These are phyloP conservation scores for Helianthus tuberosus DNA, from an alignment of 129 eudicot species.

Conservation along the genomic window DNA sequence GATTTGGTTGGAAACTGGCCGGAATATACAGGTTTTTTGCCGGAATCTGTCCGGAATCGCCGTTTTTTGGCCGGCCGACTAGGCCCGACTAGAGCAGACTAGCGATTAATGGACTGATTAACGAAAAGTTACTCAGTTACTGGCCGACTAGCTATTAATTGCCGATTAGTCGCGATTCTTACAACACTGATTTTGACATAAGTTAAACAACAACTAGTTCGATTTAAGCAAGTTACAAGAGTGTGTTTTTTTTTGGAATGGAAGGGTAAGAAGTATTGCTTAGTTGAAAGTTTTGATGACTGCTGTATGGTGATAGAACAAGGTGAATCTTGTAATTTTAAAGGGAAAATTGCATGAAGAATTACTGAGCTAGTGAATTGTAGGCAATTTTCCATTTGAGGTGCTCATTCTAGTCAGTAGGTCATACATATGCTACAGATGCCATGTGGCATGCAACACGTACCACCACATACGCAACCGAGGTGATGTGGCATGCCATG, in stretches of 20 bases:
- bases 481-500: conserved; percentile 1
- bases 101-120: no score
- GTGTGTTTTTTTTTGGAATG: no score
- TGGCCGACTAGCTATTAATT: no score
- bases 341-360: neutral
- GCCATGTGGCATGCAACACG: neutral
- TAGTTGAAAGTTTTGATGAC: neutral
- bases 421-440: neutral
- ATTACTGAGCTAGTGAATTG: neutral
- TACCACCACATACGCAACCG: neutral
- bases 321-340: neutral
- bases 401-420: neutral
- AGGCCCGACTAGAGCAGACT: no score
- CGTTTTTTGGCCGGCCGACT: no score
- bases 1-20: no score
- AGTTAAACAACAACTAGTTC: neutral
- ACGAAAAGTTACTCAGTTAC: no score
- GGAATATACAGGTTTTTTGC: no score
- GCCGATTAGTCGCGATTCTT: no score
- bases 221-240: neutral
- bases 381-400: neutral
- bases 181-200: neutral
- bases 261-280: neutral
- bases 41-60: no score
- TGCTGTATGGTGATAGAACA: neutral